Evolutionary conservation across 306 rosid genomes (phyloP).

Genomic region (Ceratonia siliqua): DNA sequence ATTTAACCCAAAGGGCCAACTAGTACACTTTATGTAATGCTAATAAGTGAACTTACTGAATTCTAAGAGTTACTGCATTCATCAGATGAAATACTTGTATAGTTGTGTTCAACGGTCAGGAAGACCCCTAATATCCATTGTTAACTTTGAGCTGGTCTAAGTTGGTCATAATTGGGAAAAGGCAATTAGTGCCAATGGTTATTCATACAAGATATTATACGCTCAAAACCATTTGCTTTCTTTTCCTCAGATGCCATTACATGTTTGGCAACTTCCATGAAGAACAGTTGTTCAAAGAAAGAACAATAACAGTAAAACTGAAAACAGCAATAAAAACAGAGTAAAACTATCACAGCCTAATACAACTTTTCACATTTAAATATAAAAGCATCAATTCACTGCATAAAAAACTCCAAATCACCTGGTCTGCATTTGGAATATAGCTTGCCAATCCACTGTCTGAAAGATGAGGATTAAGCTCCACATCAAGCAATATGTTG

Average conservation of each 20-base stretch:
- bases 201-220: background rate
- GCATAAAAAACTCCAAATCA: slow-evolving; percentile 25
- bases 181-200: background rate
- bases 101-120: background rate
- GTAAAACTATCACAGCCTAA: background rate
- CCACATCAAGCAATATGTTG: slow-evolving; percentile 84
- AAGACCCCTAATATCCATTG: background rate
- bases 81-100: background rate
- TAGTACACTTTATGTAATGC: background rate
- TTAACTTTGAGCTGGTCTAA: background rate
- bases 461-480: slow-evolving; percentile 95
- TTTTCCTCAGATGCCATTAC: background rate
- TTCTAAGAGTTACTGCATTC: background rate
- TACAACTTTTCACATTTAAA: background rate
- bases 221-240: background rate
- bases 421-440: slow-evolving; percentile 78
- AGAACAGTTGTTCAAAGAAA: background rate
- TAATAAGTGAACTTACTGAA: background rate
- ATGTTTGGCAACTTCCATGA: slow-evolving; percentile 1
- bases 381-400: background rate
- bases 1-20: slow-evolving; percentile 2
- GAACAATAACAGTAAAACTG: background rate
- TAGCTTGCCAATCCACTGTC: slow-evolving; percentile 85
- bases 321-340: slow-evolving; percentile 7
- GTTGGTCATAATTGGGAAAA: background rate